These are phyloP conservation scores for Cornus kousa DNA, from an alignment of 148 eudicot genomes.

Conservation along the genomic window DNA sequence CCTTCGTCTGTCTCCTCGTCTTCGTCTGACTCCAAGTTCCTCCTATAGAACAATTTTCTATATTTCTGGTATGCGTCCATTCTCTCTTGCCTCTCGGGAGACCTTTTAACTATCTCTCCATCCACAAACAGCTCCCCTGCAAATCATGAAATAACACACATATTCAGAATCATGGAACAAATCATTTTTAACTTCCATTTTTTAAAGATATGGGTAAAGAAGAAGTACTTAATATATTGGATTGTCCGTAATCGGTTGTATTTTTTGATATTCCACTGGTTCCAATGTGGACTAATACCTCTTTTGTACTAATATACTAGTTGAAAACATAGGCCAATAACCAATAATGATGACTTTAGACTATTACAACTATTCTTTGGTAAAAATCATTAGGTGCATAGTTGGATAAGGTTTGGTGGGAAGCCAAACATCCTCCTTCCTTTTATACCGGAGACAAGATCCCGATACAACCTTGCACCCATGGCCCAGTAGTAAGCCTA, in stretches of 20 bases:
- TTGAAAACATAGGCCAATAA: not conserved
- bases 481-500: no score
- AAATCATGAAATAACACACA: constrained; percentile 2
- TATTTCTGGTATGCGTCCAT: constrained; percentile 79
- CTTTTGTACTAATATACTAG: not conserved
- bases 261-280: not conserved
- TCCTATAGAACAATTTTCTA: no score
- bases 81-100: constrained; percentile 95
- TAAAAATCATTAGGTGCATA: no score
- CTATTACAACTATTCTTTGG: no score
- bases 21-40: constrained; percentile 77
- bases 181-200: not conserved
- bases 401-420: no score
- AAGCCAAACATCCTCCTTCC: no score
- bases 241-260: not conserved
- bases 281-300: not conserved
- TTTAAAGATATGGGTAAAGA: not conserved
- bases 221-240: not conserved
- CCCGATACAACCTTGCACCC: no score
- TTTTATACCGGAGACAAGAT: no score
- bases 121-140: constrained; percentile 90
- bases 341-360: not conserved
- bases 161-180: not conserved
- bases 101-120: constrained; percentile 91
- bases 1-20: constrained; percentile 22